Base-by-base conservation (phyloP, 1,284 basidiomycete species). In the Microbotryomycetes sp. region DNA sequence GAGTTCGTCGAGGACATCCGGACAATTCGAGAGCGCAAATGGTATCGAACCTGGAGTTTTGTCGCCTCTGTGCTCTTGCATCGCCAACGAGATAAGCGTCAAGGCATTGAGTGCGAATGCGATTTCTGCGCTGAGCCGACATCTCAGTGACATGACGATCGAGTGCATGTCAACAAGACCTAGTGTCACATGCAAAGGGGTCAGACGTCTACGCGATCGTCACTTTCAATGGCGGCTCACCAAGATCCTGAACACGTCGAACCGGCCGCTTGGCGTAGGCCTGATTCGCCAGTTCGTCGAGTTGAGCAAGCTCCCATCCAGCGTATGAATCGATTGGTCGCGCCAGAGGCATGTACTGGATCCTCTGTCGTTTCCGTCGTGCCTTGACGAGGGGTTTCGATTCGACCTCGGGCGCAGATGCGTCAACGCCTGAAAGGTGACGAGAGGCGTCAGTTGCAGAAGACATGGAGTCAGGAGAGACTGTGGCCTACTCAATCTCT, bases 71-170 rank as follows among this genome's bases (percentile, higher is more conserved):
- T 42, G 36, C 36, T 42, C 36, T 42, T 42, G 70, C 65, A 29
- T 74, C 70, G 23, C 54, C 23, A 57, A 85, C 3, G 87, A 87
- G 59, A 98, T 79, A 72, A 97, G 80, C n/a, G 86, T 86, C 67
- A 97, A 80, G 2, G 89, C 89, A 28, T 92, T 92, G 68, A 98
- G 78, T 4, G 88, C 90, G 74, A 94, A 97, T 3, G 90, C 86
- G 49, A 96, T 78, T 74, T 98, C 93, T 49, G 82, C 81, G 3
- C 86, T 83, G 47, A 97, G 77, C 45, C 93, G 81, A 36, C 89
- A 94, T 45, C 92, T 86, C 55, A 98, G 77, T 31, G 89, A 90
- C 86, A 98, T 86, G 45, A 86, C 86, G 56, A 98, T 80, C 7
- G 84, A 85, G 72, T 93, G 89, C 56, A 97, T 85, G 70, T 97